These are phyloP conservation scores for Apiospora hydei DNA, from an alignment of 2,329 filamentous ascomycete species.

Conservation along the genomic window DNA sequence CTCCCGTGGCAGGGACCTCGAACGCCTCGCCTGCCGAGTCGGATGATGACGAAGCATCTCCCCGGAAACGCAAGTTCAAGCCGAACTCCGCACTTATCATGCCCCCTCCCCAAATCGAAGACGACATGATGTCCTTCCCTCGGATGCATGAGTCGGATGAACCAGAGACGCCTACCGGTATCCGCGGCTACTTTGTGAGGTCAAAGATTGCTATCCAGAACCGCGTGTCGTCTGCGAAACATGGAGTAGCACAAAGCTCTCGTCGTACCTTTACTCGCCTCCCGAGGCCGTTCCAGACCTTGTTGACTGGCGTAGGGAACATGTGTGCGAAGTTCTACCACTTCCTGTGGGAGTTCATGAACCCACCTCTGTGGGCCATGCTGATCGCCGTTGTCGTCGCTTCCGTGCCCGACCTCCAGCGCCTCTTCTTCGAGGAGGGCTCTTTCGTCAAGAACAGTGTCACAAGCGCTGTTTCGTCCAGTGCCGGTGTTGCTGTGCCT, in stretches of 20 bases:
- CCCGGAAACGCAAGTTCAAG: constrained; percentile 41
- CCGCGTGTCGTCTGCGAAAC: constrained; percentile 36
- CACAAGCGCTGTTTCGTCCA: constrained; percentile 84
- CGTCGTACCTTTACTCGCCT: constrained; percentile 45
- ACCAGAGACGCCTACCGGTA: constrained; percentile 48
- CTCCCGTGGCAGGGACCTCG: constrained; percentile 59
- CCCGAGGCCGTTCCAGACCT: constrained; percentile 50
- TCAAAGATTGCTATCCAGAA: constrained; percentile 43
- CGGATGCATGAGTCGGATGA: constrained; percentile 56
- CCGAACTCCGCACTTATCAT: constrained; percentile 36
- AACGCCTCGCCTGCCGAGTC: constrained; percentile 57
- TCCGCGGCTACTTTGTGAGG: constrained; percentile 51
- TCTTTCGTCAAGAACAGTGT: constrained; percentile 94
- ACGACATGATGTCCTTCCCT: constrained; percentile 70
- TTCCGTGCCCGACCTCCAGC: constrained; percentile 82
- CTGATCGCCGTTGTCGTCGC: constrained; percentile 88
- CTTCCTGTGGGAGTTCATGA: constrained; percentile 94
- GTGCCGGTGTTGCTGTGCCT: constrained; percentile 89
- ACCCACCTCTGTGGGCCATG: constrained; percentile 98
- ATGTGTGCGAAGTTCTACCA: constrained; percentile 57
- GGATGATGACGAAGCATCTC: constrained; percentile 52
- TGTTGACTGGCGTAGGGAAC: constrained; percentile 40
- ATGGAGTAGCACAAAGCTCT: constrained; percentile 30
- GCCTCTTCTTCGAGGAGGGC: constrained; percentile 85
- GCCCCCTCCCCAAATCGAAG: constrained; percentile 39